phyloP scores from a whole-genome alignment of 768 basidiomycete species.

The Boletus vermiculosoides region DNA sequence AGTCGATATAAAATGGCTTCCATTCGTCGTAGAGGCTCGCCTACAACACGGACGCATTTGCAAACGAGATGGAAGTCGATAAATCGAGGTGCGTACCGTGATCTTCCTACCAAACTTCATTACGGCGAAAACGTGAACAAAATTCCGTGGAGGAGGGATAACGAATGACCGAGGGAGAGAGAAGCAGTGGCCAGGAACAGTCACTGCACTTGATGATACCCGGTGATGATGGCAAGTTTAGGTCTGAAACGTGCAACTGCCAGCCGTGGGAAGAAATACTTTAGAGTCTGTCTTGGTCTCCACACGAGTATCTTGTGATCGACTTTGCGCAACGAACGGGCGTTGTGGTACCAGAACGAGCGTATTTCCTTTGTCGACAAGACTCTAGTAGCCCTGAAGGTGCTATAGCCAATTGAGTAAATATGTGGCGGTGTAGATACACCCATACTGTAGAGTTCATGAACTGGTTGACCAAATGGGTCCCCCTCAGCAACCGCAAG shows the following conservation, averaged over 20 bases:
- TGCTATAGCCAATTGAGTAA: background rate
- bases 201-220: background rate
- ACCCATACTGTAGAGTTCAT: background rate
- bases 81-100: conserved; percentile 41
- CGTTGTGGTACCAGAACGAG: background rate
- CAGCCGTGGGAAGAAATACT: conserved; percentile 10
- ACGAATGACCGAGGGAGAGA: background rate
- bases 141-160: background rate
- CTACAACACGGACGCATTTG: conserved; percentile 36
- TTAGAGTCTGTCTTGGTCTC: background rate
- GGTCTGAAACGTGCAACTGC: background rate
- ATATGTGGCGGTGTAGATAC: conserved; percentile 6
- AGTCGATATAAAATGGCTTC: conserved; percentile 88
- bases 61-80: background rate
- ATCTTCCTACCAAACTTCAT: conserved; percentile 89
- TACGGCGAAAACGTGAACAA: background rate
- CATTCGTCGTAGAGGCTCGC: conserved; percentile 87
- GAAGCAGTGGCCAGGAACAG: background rate
- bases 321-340: background rate
- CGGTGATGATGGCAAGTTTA: background rate
- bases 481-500: conserved; percentile 9
- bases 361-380: background rate
- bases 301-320: background rate
- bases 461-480: conserved; percentile 1
- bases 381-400: too few relatives aligned